These are phyloP conservation scores for Linanthus parryae DNA, from an alignment of 148 eudicot genomes.

Conservation along the genomic window DNA sequence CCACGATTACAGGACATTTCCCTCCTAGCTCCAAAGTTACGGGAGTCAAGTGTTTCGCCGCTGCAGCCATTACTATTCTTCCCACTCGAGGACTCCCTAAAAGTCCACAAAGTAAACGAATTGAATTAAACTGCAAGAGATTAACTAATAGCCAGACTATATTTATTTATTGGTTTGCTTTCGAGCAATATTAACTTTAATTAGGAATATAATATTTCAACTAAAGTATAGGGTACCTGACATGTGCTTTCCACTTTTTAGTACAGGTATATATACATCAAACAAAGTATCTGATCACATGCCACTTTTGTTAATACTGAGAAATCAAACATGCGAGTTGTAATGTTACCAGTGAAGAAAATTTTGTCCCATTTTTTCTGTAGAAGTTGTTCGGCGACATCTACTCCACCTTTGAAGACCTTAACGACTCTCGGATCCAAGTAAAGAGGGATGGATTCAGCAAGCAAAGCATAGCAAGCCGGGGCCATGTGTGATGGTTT, in stretches of 20 bases:
- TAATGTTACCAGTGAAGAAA: constrained; percentile 66
- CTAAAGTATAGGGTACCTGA: no score
- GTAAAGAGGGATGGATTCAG: constrained; percentile 39
- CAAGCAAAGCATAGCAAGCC: constrained; percentile 45
- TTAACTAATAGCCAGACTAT: no score
- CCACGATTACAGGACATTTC: constrained; percentile 59
- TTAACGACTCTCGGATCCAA: constrained; percentile 42
- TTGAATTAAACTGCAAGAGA: no score
- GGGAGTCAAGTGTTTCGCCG: constrained; percentile 69
- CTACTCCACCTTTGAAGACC: constrained; percentile 49
- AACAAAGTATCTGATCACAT: no score
- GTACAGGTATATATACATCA: no score
- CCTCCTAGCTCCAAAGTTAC: constrained; percentile 74
- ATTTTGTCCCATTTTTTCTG: constrained; percentile 65
- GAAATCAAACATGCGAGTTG: no score
- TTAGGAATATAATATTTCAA: no score
- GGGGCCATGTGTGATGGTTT: constrained; percentile 58
- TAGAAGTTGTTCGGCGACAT: constrained; percentile 31
- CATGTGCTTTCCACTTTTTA: no score
- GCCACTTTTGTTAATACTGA: no score
- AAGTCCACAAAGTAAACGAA: not conserved
- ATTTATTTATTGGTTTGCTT: no score
- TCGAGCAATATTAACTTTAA: no score
- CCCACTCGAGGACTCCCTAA: constrained; percentile 57
- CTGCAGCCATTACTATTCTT: constrained; percentile 54